Conservation (phyloP, 306 rosid species). For the Biancaea sappan region DNA sequence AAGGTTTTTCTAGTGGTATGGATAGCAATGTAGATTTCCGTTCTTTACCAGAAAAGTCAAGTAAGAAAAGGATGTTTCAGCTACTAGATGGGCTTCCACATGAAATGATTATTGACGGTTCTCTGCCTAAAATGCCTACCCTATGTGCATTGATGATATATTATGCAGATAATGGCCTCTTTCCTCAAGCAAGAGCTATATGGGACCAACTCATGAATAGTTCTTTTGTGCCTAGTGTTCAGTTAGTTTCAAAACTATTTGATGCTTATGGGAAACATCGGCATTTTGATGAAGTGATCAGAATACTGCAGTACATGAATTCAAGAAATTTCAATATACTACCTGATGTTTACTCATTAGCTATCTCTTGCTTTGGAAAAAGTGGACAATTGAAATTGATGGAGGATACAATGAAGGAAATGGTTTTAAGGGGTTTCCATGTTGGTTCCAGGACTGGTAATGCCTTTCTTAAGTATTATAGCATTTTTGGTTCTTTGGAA, state of each 20-base stretch:
- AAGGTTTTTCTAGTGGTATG: conserved; percentile 23
- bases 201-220: conserved; percentile 69
- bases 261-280: conserved; percentile 50
- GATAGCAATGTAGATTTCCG: conserved; percentile 24
- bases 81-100: conserved; percentile 44
- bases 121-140: conserved; percentile 39
- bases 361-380: conserved; percentile 76
- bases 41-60: conserved; percentile 25
- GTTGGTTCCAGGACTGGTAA: conserved; percentile 61
- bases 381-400: conserved; percentile 73
- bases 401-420: conserved; percentile 65
- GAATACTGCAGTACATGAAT: conserved; percentile 45
- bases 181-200: conserved; percentile 49
- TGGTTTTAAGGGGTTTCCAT: conserved; percentile 60
- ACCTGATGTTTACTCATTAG: conserved; percentile 67
- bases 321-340: conserved; percentile 48
- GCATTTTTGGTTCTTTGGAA: conserved; percentile 66
- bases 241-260: conserved; percentile 55
- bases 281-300: conserved; percentile 39
- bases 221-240: conserved; percentile 53
- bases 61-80: conserved; percentile 46
- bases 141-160: conserved; percentile 50
- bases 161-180: conserved; percentile 50
- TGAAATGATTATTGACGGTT: conserved; percentile 42
- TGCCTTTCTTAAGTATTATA: conserved; percentile 53